phyloP scores from a whole-genome alignment of 352 stramenopile genomes.

The Pythium guiyangense region DNA sequence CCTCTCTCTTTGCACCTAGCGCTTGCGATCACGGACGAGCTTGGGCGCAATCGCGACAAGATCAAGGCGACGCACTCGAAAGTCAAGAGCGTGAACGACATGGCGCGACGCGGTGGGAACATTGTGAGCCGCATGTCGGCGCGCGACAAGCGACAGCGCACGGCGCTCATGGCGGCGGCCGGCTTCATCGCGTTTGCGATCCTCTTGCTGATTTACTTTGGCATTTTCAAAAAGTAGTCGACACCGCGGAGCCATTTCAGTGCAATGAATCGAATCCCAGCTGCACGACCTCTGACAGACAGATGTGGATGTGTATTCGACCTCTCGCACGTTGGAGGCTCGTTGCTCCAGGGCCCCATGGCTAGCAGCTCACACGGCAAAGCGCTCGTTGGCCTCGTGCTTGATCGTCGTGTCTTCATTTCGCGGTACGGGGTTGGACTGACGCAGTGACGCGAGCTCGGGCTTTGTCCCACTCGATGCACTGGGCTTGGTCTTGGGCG shows the following conservation, averaged over 20 bases:
- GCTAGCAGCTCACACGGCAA: slow-evolving; percentile 40
- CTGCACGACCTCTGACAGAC: too few species aligned
- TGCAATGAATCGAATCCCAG: background rate
- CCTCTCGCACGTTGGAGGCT: too few species aligned
- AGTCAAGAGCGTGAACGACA: slow-evolving; percentile 83
- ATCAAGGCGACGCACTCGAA: slow-evolving; percentile 80
- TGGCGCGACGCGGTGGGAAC: slow-evolving; percentile 73
- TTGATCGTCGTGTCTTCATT: slow-evolving; percentile 46
- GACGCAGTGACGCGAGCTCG: slow-evolving; percentile 24
- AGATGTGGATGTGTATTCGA: too few species aligned
- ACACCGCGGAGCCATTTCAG: too few species aligned
- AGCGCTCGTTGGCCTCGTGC: slow-evolving; percentile 54
- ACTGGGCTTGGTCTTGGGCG: background rate
- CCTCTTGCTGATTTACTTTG: slow-evolving; percentile 86
- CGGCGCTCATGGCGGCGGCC: slow-evolving; percentile 63
- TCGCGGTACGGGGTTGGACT: slow-evolving; percentile 23
- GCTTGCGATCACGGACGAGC: slow-evolving; percentile 77
- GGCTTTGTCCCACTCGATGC: background rate
- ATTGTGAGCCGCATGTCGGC: slow-evolving; percentile 85
- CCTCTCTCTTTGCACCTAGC: slow-evolving; percentile 21
- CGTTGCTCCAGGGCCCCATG: too few species aligned
- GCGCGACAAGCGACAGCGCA: slow-evolving; percentile 75
- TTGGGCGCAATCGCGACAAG: slow-evolving; percentile 82
- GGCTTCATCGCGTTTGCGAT: slow-evolving; percentile 82
- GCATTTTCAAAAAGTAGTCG: slow-evolving; percentile 80